Base-by-base conservation (phyloP, 257 asterid genomes). In the Mitragyna speciosa region DNA sequence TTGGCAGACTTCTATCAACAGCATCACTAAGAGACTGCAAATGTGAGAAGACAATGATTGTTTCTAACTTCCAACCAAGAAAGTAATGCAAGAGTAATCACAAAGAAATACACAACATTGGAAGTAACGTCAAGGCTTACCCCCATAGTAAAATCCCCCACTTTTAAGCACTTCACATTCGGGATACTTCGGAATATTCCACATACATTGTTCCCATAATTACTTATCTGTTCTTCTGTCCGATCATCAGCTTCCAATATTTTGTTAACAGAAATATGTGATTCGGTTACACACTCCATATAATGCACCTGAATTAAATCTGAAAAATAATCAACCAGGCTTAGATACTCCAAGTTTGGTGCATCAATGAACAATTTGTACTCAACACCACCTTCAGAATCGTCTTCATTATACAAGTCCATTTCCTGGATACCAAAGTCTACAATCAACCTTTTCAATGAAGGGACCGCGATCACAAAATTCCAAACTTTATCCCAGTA, bases 111-210 rank as follows among this genome's bases (percentile, higher is more conserved):
- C 12, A 28, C 26, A 8, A n/a, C 17, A 47, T n/a, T 43, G 76
- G 41, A 4, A 45, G 36, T n/a, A 6, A 22, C 20, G 16, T 0
- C 19, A 15, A 75, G 26, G 28, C 58, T 75, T 54, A 59, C 79
- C 59, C 17, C 30, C 72, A 61, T n/a, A 3, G 79, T 76, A 36
- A 76, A 76, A 0, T 6, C 10, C 0, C 47, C 72, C 7, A 63
- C 15, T n/a, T 59, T 43, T 76, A 76, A 76, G 11, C 12, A 2
- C 47, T 61, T 76, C 45, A 63, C 79, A 45, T 76, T 63, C 2
- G 61, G 12, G 72, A 76, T 76, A 49, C 79, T 76, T 68, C 47
- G 61, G 28, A 76, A 76, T 30, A 76, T 54, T 41, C 45, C 61
- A 26, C 61, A 61, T 6, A 76, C 72, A 63, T 66, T 63, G 47